A percentile compares a stretch with the other conserved stretches of the same genome.
Evolutionary conservation across 306 rosid species (phyloP).

Genomic region (Datisca glomerata): DNA sequence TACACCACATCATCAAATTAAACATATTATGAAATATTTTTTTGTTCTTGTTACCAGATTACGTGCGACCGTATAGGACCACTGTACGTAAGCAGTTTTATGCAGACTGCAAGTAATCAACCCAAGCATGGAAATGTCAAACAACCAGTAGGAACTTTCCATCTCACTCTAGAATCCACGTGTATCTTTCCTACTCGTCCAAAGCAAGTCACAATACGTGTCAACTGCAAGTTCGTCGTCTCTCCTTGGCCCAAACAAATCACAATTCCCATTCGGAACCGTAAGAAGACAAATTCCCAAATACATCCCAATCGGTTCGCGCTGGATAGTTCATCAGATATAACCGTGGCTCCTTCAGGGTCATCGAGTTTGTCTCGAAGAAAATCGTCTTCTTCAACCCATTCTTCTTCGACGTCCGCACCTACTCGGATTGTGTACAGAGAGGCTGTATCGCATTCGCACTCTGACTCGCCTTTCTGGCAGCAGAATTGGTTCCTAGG

Average conservation of each 20-base stretch:
- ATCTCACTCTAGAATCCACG: neutral
- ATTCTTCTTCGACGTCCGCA: conserved; percentile 19
- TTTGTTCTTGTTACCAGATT: no score
- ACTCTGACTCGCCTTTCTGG: conserved; percentile 73
- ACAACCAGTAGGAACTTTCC: no score
- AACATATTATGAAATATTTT: no score
- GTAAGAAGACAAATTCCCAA: neutral
- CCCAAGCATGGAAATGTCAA: no score
- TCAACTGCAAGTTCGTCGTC: neutral
- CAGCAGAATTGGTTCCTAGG: conserved; percentile 82
- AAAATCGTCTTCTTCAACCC: conserved; percentile 43
- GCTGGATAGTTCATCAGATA: conserved; percentile 19
- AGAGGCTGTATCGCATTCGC: conserved; percentile 34
- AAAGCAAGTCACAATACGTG: conserved; percentile 27
- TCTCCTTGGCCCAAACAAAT: neutral
- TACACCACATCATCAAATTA: no score
- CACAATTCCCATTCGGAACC: neutral
- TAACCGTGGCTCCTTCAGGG: conserved; percentile 95
- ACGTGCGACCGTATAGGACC: no score
- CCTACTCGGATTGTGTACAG: conserved; percentile 55
- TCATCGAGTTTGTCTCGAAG: conserved; percentile 67
- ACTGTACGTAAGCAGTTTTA: no score
- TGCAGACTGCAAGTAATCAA: no score
- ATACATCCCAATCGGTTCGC: conserved; percentile 1
- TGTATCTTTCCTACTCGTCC: conserved; percentile 11